Evolutionary conservation across 805 yeast species (phyloP).

Genomic region (Kodamaea hsintzibuensis): DNA sequence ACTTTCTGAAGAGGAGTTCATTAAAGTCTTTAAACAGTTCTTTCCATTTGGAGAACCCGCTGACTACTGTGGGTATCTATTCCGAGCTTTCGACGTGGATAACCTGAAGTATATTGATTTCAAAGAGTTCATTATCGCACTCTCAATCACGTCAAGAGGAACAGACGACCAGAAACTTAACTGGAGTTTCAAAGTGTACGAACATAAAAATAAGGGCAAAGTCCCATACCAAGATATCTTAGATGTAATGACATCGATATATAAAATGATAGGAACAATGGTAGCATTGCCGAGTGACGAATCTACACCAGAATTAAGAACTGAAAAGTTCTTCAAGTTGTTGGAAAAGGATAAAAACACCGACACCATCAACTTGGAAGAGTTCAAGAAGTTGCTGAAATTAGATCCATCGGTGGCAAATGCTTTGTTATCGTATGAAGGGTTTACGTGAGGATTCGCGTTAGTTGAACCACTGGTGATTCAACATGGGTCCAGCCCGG

Average conservation of each 20-base stretch:
- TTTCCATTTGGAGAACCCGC: slow-evolving; percentile 98
- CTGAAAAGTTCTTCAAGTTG: slow-evolving; percentile 72
- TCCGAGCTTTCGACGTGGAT: slow-evolving; percentile 85
- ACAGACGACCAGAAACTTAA: slow-evolving; percentile 76
- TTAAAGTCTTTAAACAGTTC: slow-evolving; percentile 90
- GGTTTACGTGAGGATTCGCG: slow-evolving; percentile 62
- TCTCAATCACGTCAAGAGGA: slow-evolving; percentile 87
- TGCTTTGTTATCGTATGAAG: slow-evolving; percentile 79
- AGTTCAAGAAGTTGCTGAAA: slow-evolving; percentile 79
- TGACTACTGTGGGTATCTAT: slow-evolving; percentile 84
- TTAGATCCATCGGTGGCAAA: slow-evolving; percentile 73
- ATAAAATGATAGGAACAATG: slow-evolving; percentile 95
- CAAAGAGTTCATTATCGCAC: slow-evolving; percentile 86
- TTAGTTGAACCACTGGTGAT: background rate
- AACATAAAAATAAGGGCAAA: slow-evolving; percentile 74
- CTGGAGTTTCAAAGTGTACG: slow-evolving; percentile 91
- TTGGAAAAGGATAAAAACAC: slow-evolving; percentile 73
- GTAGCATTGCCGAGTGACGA: slow-evolving; percentile 87
- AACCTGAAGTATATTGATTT: slow-evolving; percentile 81
- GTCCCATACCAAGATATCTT: slow-evolving; percentile 78
- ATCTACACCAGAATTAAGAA: slow-evolving; percentile 85
- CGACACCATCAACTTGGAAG: slow-evolving; percentile 68
- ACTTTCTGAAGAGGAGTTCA: slow-evolving; percentile 81
- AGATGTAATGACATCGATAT: slow-evolving; percentile 76
- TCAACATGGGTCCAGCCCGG: background rate